Base-by-base conservation (phyloP, 1,139 yeast genomes). In the Magnusiomyces clavatus region DNA sequence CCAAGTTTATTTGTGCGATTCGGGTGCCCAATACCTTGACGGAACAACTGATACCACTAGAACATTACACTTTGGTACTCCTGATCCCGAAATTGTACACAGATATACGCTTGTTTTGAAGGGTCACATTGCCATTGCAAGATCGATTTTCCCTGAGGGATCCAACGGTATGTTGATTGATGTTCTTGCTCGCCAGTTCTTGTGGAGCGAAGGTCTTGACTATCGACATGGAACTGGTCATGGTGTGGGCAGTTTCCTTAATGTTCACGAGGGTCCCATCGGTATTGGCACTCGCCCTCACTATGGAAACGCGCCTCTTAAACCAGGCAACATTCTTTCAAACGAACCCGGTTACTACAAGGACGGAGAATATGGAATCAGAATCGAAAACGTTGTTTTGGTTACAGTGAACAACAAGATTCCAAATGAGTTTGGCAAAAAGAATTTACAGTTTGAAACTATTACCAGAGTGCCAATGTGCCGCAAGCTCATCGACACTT, bases 1-100 rank as follows among this genome's bases (percentile, higher is more conserved):
- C 48, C 84, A 87, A 63, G 78, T 89, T 31, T 92, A 90, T 65
- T 74, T 94, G 56, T 81, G 88, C 64, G 99, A 94, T 68, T 82
- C 96, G 2, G 98, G 99, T 6, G 84, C 95, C 2, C 99, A 94
- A 65, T 94, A 85, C 64, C 71, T 83, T 49, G 97, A 90, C 58
- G 99, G 98, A 38, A 92, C 98, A 1, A 92, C 98, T 1, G 98
- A 92, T 68, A 86, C 92, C 14, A 92, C 99, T 2, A 81, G 99
- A 68, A 92, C 98, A 0, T 65, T 87, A 44, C 97, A 92, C 67
- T 84, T 86, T 64, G 81, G 82, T 2, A 97, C 97, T 31, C 68
- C 80, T 0, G 66, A 68, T 4, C 88, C 83, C 52, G 89, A 92
- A 66, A 75, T 75, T 43, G 75, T 75, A 53, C 85, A 88, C 56